These are phyloP conservation scores for Phellopilus nigrolimitatus DNA, from an alignment of 1,284 basidiomycete genomes.

Conservation along the genomic window DNA sequence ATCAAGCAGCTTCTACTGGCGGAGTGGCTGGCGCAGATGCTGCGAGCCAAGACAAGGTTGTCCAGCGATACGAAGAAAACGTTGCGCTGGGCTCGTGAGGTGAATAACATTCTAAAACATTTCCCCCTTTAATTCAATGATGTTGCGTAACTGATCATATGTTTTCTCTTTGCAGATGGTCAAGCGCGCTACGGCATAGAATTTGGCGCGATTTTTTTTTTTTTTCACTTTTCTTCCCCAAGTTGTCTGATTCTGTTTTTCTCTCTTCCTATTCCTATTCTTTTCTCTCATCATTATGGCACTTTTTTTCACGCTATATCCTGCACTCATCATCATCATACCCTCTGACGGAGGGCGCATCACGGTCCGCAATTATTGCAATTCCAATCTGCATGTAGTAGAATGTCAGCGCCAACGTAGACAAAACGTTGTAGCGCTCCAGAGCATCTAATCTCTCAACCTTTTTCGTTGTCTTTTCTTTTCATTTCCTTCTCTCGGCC, in stretches of 20 bases:
- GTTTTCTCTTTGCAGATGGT: constrained; percentile 57
- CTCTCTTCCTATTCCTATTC: constrained; percentile 13
- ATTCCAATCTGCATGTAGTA: constrained; percentile 19
- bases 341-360: constrained; percentile 20
- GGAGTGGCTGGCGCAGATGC: constrained; percentile 78
- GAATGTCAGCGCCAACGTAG: constrained; percentile 17
- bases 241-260: background rate
- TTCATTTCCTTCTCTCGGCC: background rate
- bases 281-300: constrained; percentile 20
- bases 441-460: background rate
- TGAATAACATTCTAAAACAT: constrained; percentile 35
- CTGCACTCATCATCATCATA: constrained; percentile 28
- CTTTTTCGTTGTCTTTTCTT: no score
- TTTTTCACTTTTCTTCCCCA: constrained; percentile 19
- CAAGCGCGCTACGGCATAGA: constrained; percentile 62
- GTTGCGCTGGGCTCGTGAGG: constrained; percentile 80
- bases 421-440: background rate
- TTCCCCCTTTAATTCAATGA: no score
- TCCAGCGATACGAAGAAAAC: constrained; percentile 71
- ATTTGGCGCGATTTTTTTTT: constrained; percentile 23
- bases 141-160: no score
- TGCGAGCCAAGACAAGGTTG: constrained; percentile 68
- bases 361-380: constrained; percentile 19
- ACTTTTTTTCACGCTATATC: constrained; percentile 17
- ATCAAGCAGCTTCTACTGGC: constrained; percentile 76